A percentile compares a stretch with the other conserved stretches of the same genome.
Evolutionary conservation across 257 asterid genomes (phyloP).

Genomic region (Handroanthus guayacan): DNA sequence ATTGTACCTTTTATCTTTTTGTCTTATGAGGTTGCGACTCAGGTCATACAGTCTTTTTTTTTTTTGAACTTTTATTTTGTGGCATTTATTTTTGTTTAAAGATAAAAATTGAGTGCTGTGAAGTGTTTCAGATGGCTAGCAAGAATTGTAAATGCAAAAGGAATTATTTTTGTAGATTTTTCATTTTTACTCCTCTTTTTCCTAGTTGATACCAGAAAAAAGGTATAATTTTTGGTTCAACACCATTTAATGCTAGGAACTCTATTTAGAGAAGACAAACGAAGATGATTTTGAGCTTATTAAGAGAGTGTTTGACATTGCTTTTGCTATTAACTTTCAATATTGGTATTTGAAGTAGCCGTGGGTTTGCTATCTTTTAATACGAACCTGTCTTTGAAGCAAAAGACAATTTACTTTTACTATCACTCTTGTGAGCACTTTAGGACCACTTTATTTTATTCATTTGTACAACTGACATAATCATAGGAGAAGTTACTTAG

Average conservation of each 20-base stretch:
- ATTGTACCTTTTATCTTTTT: neutral
- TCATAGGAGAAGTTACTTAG: conserved; percentile 1
- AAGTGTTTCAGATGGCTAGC: conserved; percentile 2
- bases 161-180: neutral
- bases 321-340: no score
- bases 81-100: conserved; percentile 30
- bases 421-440: conserved; percentile 39
- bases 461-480: no score
- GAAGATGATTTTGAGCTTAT: conserved; percentile 23
- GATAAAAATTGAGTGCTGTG: conserved; percentile 35
- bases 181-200: neutral
- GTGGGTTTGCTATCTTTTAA: conserved; percentile 43
- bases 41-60: neutral
- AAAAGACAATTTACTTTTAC: conserved; percentile 37
- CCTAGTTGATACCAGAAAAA: neutral
- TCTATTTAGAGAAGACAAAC: neutral
- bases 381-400: conserved; percentile 38
- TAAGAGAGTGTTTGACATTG: no score
- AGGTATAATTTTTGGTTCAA: neutral
- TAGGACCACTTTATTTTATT: conserved; percentile 56
- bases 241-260: no score
- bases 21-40: conserved; percentile 14
- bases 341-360: conserved; percentile 29
- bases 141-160: neutral
- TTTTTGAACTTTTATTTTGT: conserved; percentile 39